These are phyloP conservation scores for Scenedesmus sp. DNA, from an alignment of 163 green algal species.

Conservation along the genomic window DNA sequence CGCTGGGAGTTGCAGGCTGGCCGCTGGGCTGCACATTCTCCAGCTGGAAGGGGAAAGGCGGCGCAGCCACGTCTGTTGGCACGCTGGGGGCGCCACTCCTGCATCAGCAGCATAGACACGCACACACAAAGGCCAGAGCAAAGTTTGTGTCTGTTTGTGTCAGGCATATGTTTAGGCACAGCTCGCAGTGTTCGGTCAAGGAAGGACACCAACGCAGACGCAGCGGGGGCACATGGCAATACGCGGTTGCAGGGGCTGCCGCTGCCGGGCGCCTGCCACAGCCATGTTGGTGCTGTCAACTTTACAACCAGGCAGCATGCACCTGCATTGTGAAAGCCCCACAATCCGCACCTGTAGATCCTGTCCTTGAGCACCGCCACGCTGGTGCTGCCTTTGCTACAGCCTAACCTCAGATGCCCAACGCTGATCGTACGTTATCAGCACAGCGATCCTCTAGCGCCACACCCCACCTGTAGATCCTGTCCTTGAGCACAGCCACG, in stretches of 20 bases:
- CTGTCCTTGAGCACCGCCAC: constrained; percentile 85
- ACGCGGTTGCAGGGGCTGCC: no score
- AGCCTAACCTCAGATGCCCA: constrained; percentile 82
- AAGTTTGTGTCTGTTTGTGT: no score
- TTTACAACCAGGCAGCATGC: neutral
- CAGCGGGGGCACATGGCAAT: no score
- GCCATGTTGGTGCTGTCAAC: no score
- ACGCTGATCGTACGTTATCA: no score
- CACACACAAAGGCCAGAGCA: no score
- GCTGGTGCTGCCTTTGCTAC: constrained; percentile 69
- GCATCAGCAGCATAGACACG: neutral
- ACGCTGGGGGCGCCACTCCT: constrained; percentile 46
- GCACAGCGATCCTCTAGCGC: no score
- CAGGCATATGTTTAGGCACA: no score
- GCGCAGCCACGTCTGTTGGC: constrained; percentile 50
- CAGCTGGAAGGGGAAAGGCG: constrained; percentile 76
- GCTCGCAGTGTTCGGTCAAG: no score
- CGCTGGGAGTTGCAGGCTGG: constrained; percentile 24
- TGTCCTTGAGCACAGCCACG: constrained; percentile 82
- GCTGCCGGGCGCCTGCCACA: no score
- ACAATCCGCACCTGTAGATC: constrained; percentile 72
- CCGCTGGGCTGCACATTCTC: constrained; percentile 62
- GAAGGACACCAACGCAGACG: no score
- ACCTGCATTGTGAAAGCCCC: neutral
- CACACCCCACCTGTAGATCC: constrained; percentile 76